Percentiles rank a stretch among this genome's conserved stretches.
Conservation (phyloP, 306 rosid genomes). For the Herpetospermum pedunculosum region DNA sequence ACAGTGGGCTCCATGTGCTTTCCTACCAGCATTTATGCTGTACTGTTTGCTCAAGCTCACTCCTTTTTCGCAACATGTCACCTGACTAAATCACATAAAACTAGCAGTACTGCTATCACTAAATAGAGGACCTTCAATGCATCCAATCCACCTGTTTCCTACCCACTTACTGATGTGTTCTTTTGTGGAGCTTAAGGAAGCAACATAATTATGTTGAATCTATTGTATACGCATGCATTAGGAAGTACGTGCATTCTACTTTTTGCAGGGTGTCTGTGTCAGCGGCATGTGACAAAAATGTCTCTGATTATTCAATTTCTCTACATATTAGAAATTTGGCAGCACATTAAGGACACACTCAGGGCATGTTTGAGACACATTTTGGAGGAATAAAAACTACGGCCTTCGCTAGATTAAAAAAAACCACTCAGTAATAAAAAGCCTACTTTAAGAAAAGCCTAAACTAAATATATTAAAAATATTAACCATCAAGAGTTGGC, state of each 20-base stretch:
- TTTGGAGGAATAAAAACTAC: not conserved
- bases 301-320: not conserved
- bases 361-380: not conserved
- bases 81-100: not conserved
- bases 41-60: not conserved
- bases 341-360: not conserved
- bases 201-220: not conserved
- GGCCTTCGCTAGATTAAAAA: not conserved
- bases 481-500: no score
- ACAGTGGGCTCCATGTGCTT: not conserved
- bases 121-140: not conserved
- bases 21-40: not conserved
- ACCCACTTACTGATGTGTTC: not conserved
- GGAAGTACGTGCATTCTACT: not conserved
- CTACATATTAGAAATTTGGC: not conserved
- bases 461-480: not conserved
- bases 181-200: not conserved
- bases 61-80: not conserved
- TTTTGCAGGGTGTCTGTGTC: not conserved
- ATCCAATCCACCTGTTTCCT: not conserved
- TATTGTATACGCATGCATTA: not conserved
- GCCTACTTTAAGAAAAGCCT: not conserved
- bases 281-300: not conserved
- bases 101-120: not conserved
- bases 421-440: not conserved